A percentile compares a stretch with the other conserved stretches of the same genome.
These are phyloP conservation scores for Ceratorhiza oryzae-sativae DNA, from an alignment of 1,284 basidiomycete species.

Conservation along the genomic window DNA sequence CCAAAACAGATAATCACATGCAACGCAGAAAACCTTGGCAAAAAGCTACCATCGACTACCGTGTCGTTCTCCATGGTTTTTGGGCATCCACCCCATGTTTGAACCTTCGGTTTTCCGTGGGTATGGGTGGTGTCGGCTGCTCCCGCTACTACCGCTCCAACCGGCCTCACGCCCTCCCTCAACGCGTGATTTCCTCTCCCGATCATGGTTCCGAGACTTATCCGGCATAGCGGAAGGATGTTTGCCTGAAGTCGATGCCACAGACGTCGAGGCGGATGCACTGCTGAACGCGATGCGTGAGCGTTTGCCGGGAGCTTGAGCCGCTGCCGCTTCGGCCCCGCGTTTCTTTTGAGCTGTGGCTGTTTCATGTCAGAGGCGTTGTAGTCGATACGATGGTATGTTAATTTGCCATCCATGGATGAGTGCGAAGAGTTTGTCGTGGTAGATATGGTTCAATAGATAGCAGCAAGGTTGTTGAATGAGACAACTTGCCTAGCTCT, in stretches of 20 bases:
- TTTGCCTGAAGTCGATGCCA: constrained; percentile 24
- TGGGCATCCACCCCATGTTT: constrained; percentile 37
- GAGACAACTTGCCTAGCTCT: constrained; percentile 63
- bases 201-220: neutral
- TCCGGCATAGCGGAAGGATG: constrained; percentile 18
- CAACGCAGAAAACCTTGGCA: too few relatives aligned
- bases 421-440: neutral
- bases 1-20: neutral
- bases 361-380: neutral
- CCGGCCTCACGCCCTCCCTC: constrained; percentile 12
- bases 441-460: neutral
- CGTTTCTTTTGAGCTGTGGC: constrained; percentile 63
- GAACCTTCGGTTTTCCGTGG: neutral
- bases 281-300: constrained; percentile 64
- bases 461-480: neutral
- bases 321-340: constrained; percentile 61
- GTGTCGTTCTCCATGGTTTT: constrained; percentile 23
- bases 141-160: neutral
- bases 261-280: constrained; percentile 36
- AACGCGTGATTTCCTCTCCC: constrained; percentile 1
- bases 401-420: neutral
- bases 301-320: constrained; percentile 61
- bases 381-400: neutral
- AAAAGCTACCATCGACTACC: neutral
- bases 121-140: constrained; percentile 25